phyloP scores from a whole-genome alignment of 1,284 basidiomycete species.

The Meripilus lineatus region DNA sequence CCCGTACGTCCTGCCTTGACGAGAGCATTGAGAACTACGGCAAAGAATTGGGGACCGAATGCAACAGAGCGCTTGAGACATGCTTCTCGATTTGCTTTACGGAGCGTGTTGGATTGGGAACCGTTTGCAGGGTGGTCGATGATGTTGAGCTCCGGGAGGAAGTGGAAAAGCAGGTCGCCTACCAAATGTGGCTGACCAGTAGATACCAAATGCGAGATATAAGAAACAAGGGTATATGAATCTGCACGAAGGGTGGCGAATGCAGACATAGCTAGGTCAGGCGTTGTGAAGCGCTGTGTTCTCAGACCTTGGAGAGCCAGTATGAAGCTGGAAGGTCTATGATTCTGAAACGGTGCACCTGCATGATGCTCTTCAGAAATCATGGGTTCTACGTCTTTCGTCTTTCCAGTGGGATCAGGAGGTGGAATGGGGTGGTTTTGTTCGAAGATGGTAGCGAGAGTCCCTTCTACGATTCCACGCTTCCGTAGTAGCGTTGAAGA shows the following conservation, averaged over 20 bases:
- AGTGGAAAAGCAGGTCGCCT: slow-evolving; percentile 37
- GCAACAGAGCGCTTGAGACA: slow-evolving; percentile 37
- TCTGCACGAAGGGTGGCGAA: slow-evolving; percentile 20
- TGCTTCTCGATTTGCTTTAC: slow-evolving; percentile 20
- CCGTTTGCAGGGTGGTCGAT: slow-evolving; percentile 36
- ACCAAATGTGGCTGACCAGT: slow-evolving; percentile 44
- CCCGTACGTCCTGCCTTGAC: slow-evolving; percentile 50
- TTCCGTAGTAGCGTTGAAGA: slow-evolving; percentile 49
- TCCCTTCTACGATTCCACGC: slow-evolving; percentile 34
- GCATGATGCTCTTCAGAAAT: background rate
- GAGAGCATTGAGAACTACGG: slow-evolving; percentile 54
- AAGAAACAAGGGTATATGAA: slow-evolving; percentile 43
- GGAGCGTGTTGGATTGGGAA: slow-evolving; percentile 19
- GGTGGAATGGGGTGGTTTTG: background rate
- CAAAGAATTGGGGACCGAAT: slow-evolving; percentile 57
- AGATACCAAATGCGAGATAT: slow-evolving; percentile 47
- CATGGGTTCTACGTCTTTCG: background rate
- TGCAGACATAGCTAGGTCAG: no score
- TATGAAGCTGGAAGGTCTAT: background rate
- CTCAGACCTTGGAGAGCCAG: background rate
- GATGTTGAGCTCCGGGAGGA: slow-evolving; percentile 50
- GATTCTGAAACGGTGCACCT: background rate
- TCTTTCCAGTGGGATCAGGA: background rate
- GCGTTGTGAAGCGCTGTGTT: no score
- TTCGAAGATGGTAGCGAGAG: slow-evolving; percentile 27